Base-by-base conservation (phyloP, 2,329 filamentous ascomycete genomes). In the Arachnomyces sp. region DNA sequence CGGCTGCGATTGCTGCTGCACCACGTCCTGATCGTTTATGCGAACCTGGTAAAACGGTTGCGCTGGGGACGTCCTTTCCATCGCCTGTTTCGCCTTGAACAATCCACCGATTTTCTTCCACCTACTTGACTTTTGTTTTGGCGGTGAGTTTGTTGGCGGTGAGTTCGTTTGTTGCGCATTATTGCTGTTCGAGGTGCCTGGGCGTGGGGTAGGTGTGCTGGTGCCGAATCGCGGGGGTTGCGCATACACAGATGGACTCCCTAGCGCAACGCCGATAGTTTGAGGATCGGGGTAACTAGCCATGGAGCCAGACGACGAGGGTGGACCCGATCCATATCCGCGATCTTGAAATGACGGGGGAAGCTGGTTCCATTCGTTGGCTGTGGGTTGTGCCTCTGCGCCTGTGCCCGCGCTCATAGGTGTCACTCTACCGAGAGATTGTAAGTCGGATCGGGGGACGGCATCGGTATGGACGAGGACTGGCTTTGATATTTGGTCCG, bases 221-320 rank as follows among this genome's bases (percentile, higher is more conserved):
- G 7, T 18, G 7, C 36, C 13, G 14, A 12, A 18, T 34, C 36
- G 12, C 63, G 12, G 63, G 59, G 30, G 66, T 65, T n/a, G 20
- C 20, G 20, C 9, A 25, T 25, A 39, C 47, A 58, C 49, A 11
- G 70, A 65, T 16, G 83, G 83, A 52, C 82, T 87, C 25, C 82
- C 83, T 41, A 87, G 63, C 1, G 83, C 83, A 71, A 88, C 80
- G 7, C 84, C 84, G 45, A 88, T 87, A 49, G 67, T 70, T 45
- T 66, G 63, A 33, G 20, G 20, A 25, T 25, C 20, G 9, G 5
- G 20, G 20, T 25, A 9, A 25, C 20, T 25, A 9, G 20, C 20
- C 20, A 25, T 25, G 5, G 20, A 25, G 20, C 20, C 20, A 5
- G 20, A 25, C 9, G 20, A 25, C 20, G 20, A 25, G 9, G 20